Percentiles rank a stretch among this genome's conserved stretches.
These are phyloP conservation scores for Phytopythium ostracodes DNA, from an alignment of 352 stramenopile species.

Conservation along the genomic window DNA sequence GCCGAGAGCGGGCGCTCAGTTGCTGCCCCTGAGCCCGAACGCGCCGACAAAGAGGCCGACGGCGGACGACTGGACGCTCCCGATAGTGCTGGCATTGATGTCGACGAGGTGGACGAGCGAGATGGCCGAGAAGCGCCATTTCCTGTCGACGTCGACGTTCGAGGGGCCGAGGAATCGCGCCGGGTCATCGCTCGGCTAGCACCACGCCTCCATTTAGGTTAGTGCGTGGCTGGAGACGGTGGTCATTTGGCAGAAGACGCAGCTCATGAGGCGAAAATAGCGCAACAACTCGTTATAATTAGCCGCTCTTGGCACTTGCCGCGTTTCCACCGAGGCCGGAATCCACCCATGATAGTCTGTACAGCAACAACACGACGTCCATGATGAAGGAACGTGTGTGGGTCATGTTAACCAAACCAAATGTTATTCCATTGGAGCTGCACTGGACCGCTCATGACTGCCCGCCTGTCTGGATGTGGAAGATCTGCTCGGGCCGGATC, in stretches of 20 bases:
- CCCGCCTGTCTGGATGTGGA: conserved; percentile 22
- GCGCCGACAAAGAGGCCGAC: background rate
- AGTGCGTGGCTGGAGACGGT: background rate
- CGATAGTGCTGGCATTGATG: background rate
- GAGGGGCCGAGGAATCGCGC: background rate
- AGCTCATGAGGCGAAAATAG: background rate
- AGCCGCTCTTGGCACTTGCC: background rate
- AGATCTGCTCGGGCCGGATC: conserved; percentile 44
- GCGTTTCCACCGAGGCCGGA: too few species aligned
- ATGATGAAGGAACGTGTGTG: too few species aligned
- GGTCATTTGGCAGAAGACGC: background rate
- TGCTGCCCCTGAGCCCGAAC: background rate
- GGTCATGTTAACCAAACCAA: too few species aligned
- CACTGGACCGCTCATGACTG: background rate
- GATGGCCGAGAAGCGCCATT: background rate
- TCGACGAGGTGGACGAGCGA: background rate
- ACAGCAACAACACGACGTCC: too few species aligned
- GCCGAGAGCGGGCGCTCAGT: conserved; percentile 32
- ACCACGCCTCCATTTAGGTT: background rate
- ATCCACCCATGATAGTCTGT: too few species aligned
- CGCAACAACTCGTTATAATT: background rate
- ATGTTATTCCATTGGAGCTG: too few species aligned
- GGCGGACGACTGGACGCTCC: background rate
- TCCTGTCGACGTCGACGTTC: background rate
- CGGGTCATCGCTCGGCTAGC: background rate